Conservation (phyloP, 305 asterid genomes). For the Fraxinus angustifolia region DNA sequence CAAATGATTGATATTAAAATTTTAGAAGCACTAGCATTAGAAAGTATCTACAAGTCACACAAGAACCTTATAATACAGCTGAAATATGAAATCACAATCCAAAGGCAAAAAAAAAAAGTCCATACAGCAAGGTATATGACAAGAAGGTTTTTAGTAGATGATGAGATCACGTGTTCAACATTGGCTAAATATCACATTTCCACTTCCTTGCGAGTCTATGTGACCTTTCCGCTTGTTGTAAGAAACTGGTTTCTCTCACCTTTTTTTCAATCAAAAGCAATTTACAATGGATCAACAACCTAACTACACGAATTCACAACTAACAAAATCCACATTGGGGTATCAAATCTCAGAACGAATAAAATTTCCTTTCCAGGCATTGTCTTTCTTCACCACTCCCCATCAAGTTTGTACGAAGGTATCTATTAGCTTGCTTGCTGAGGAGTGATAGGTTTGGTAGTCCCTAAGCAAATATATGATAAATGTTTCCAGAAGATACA, state of each 20-base stretch:
- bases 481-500: not conserved
- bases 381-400: not conserved
- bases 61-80: constrained; percentile 4
- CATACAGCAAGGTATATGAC: not conserved
- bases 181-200: not conserved
- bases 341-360: not conserved
- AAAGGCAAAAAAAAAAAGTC: not conserved
- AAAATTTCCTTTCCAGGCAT: not conserved
- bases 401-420: not conserved
- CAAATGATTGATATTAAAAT: constrained; percentile 5
- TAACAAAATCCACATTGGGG: not conserved
- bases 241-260: not conserved
- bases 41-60: not conserved
- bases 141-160: not conserved
- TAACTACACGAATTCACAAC: not conserved
- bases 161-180: not conserved
- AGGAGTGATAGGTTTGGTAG: not conserved
- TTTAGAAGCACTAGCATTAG: constrained; percentile 1
- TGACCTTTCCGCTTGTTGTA: constrained; percentile 7
- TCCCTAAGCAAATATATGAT: not conserved
- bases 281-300: not conserved
- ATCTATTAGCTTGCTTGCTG: not conserved
- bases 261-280: not conserved
- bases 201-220: not conserved
- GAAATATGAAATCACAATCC: not conserved